These are phyloP conservation scores for Microbotryum intermedium DNA, from an alignment of 1,284 basidiomycete genomes.

Conservation along the genomic window DNA sequence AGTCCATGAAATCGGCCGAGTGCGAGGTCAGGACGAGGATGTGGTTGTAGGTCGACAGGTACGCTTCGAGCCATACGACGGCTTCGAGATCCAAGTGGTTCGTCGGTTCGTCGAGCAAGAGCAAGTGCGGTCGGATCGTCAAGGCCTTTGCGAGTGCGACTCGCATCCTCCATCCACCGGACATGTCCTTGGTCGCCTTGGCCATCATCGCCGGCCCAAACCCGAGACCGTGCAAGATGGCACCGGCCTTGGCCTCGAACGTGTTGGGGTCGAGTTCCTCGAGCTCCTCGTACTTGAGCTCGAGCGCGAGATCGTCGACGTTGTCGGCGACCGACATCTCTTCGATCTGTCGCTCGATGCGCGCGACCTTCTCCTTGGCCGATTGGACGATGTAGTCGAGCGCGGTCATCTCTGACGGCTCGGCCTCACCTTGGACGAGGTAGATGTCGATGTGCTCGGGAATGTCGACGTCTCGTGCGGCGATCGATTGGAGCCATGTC, in stretches of 20 bases:
- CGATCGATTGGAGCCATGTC: conserved; percentile 53
- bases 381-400: conserved; percentile 92
- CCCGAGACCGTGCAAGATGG: conserved; percentile 93
- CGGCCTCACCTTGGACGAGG: conserved; percentile 89
- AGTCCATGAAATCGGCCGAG: conserved; percentile 98
- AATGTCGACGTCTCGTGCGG: conserved; percentile 87
- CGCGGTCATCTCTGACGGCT: conserved; percentile 92
- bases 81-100: conserved; percentile 63
- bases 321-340: conserved; percentile 82
- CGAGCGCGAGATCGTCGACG: conserved; percentile 78
- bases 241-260: conserved; percentile 91
- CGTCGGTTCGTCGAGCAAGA: conserved; percentile 72
- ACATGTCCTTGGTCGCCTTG: conserved; percentile 96
- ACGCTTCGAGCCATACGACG: conserved; percentile 97
- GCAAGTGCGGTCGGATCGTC: conserved; percentile 91
- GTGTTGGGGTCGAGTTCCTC: conserved; percentile 93
- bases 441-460: conserved; percentile 96
- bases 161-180: conserved; percentile 98
- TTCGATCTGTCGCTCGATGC: conserved; percentile 88
- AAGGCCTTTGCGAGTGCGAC: conserved; percentile 92
- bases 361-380: conserved; percentile 89
- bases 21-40: conserved; percentile 94
- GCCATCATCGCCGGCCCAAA: conserved; percentile 89
- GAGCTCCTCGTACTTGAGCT: conserved; percentile 87
- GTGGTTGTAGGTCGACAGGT: conserved; percentile 95